A percentile compares a stretch with the other conserved stretches of the same genome.
Conservation (phyloP, 169 alveolate genomes). For the Plasmodium blacklocki region DNA sequence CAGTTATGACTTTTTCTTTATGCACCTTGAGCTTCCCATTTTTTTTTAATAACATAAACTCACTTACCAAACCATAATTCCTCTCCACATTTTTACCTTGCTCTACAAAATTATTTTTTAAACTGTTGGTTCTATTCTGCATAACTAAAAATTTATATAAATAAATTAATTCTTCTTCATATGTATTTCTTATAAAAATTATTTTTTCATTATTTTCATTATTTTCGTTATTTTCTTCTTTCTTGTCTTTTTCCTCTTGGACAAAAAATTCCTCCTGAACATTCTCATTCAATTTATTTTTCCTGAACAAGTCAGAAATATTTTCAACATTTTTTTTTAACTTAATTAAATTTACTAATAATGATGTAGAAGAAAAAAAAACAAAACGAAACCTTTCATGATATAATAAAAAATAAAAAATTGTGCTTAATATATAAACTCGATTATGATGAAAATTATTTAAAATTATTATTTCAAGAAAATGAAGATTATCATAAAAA, state of each 20-base stretch:
- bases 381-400: conserved; percentile 35
- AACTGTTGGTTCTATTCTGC: background rate
- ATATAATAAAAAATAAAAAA: conserved; percentile 46
- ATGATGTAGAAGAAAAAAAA: conserved; percentile 6
- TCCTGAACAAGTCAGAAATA: conserved; percentile 17
- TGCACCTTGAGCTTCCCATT: conserved; percentile 28
- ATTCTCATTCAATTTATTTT: conserved; percentile 29
- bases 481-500: conserved; percentile 36
- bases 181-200: background rate
- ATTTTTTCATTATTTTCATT: conserved; percentile 2
- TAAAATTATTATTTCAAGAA: conserved; percentile 37
- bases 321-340: conserved; percentile 35
- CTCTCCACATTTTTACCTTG: background rate
- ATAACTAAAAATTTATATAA: conserved; percentile 33
- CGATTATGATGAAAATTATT: conserved; percentile 33
- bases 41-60: conserved; percentile 21
- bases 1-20: conserved; percentile 20
- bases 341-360: conserved; percentile 43
- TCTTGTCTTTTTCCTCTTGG: background rate
- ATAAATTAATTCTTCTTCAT: conserved; percentile 24
- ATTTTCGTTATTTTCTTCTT: background rate
- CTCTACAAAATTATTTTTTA: background rate
- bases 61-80: conserved; percentile 32
- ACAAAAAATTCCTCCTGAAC: background rate
- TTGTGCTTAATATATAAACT: conserved; percentile 34